These are phyloP conservation scores for Actinomucor elegans DNA, from an alignment of 371 early-diverging fungal species.

Conservation along the genomic window DNA sequence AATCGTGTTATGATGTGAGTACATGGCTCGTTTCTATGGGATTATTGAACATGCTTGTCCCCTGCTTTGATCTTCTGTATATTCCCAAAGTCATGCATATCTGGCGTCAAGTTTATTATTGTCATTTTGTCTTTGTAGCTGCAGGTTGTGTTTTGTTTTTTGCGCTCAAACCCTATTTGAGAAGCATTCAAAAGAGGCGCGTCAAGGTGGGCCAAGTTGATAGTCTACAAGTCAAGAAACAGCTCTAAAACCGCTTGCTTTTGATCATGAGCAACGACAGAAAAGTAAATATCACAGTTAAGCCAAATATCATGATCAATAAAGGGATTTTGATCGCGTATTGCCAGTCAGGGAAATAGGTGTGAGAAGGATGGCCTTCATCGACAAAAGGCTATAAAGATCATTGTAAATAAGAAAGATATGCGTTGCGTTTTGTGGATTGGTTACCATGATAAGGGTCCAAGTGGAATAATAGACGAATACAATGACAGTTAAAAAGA, in stretches of 20 bases:
- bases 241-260: too few species aligned
- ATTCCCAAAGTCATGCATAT: conserved; percentile 52
- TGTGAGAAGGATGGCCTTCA: conserved; percentile 74
- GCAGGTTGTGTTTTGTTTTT: conserved; percentile 23
- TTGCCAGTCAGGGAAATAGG: conserved; percentile 80
- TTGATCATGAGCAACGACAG: conserved; percentile 84
- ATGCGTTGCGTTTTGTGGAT: background rate
- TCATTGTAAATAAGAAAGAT: background rate
- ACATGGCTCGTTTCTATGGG: conserved; percentile 68
- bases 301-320: conserved; percentile 74
- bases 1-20: conserved; percentile 60
- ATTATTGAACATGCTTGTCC: conserved; percentile 66
- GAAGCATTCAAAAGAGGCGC: conserved; percentile 18
- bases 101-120: conserved; percentile 58
- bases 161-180: conserved; percentile 4
- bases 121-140: conserved; percentile 51
- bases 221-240: background rate
- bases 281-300: conserved; percentile 77
- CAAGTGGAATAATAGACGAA: conserved; percentile 91
- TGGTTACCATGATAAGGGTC: conserved; percentile 87
- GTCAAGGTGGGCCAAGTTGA: background rate
- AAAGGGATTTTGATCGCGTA: conserved; percentile 89
- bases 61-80: conserved; percentile 72
- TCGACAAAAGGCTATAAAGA: conserved; percentile 86
- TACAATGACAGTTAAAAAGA: conserved; percentile 66